Percentiles rank a stretch among this genome's conserved stretches.
These are phyloP conservation scores for Spathaspora arborariae DNA, from an alignment of 805 yeast species.

Conservation along the genomic window DNA sequence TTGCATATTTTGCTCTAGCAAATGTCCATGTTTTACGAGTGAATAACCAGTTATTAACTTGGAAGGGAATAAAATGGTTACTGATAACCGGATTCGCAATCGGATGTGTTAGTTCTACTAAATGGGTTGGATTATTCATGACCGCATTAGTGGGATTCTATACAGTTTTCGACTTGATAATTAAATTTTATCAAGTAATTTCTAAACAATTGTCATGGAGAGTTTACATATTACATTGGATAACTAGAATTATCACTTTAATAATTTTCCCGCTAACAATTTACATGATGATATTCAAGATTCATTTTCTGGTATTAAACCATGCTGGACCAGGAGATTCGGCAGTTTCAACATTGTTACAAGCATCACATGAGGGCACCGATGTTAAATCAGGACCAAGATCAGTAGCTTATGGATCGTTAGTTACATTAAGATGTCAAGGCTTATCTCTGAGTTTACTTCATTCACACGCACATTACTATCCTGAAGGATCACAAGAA, in stretches of 20 bases:
- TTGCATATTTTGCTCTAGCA: slow-evolving; percentile 31
- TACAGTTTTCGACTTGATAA: slow-evolving; percentile 49
- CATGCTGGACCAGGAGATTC: slow-evolving; percentile 93
- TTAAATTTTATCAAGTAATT: slow-evolving; percentile 37
- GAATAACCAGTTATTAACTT: slow-evolving; percentile 32
- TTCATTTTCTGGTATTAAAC: slow-evolving; percentile 73
- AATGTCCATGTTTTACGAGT: slow-evolving; percentile 48
- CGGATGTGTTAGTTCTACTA: slow-evolving; percentile 81
- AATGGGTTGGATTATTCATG: slow-evolving; percentile 79
- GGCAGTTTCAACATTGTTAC: slow-evolving; percentile 84
- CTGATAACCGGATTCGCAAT: slow-evolving; percentile 59
- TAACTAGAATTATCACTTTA: slow-evolving; percentile 57
- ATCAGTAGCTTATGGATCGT: slow-evolving; percentile 59
- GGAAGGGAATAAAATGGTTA: slow-evolving; percentile 52
- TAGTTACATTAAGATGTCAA: slow-evolving; percentile 62
- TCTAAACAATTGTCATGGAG: slow-evolving; percentile 10
- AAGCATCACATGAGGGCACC: slow-evolving; percentile 74
- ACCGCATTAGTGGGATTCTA: slow-evolving; percentile 60
- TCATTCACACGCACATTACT: slow-evolving; percentile 83
- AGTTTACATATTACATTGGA: slow-evolving; percentile 65
- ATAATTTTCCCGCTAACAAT: slow-evolving; percentile 69
- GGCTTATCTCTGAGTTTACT: slow-evolving; percentile 71
- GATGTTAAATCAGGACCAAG: slow-evolving; percentile 65
- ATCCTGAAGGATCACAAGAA: slow-evolving; percentile 90
- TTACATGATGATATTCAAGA: slow-evolving; percentile 69